Evolutionary conservation across 495 filamentous ascomycete species (phyloP).

Genomic region (Hypoxylon rickii): DNA sequence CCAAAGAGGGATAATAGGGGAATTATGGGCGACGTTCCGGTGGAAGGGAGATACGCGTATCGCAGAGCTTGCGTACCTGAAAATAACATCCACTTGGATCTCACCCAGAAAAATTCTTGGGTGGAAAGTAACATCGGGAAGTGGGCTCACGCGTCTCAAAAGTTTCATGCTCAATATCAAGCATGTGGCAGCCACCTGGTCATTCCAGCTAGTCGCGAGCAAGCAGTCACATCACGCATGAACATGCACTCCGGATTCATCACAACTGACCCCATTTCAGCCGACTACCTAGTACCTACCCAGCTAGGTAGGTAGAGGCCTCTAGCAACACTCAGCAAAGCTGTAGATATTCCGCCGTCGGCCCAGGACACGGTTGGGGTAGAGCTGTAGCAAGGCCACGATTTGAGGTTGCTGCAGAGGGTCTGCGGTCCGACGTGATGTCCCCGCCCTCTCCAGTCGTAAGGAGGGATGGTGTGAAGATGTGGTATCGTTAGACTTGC

Average conservation of each 20-base stretch:
- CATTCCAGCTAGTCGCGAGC: slow-evolving; percentile 5
- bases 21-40: slow-evolving; percentile 18
- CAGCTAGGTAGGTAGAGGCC: too few relatives aligned
- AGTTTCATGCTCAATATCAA: slow-evolving; percentile 25
- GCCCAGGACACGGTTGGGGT: slow-evolving; percentile 11
- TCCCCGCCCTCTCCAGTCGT: slow-evolving; percentile 28
- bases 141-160: slow-evolving; percentile 15
- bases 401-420: slow-evolving; percentile 34
- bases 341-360: slow-evolving; percentile 9
- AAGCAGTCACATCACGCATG: slow-evolving; percentile 12
- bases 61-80: slow-evolving; percentile 26
- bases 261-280: slow-evolving; percentile 32
- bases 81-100: slow-evolving; percentile 28
- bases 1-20: slow-evolving; percentile 15
- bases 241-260: slow-evolving; percentile 28
- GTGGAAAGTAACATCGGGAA: slow-evolving; percentile 16
- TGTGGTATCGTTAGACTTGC: slow-evolving; percentile 38
- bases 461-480: slow-evolving; percentile 33
- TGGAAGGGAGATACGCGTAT: slow-evolving; percentile 13
- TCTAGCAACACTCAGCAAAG: slow-evolving; percentile 18
- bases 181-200: slow-evolving; percentile 34
- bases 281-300: slow-evolving; percentile 20
- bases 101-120: slow-evolving; percentile 16
- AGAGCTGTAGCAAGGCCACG: slow-evolving; percentile 19
- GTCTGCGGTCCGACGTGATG: slow-evolving; percentile 39